These are phyloP conservation scores for Leucoagaricus sp. DNA, from an alignment of 1,284 basidiomycete species.

Conservation along the genomic window DNA sequence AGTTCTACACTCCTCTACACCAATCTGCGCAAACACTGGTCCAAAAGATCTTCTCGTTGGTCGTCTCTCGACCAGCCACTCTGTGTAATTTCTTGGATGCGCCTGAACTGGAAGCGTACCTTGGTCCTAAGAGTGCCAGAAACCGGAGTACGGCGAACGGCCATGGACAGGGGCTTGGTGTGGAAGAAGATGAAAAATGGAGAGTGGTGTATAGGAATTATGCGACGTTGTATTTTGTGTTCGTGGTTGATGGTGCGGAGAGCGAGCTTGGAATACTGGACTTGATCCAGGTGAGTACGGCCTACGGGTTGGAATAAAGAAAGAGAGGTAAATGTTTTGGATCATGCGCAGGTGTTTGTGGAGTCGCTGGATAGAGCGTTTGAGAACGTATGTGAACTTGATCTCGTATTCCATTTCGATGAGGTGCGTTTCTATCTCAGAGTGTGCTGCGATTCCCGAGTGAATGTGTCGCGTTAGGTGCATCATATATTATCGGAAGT, in stretches of 20 bases:
- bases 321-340: not conserved
- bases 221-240: conserved; percentile 96
- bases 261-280: conserved; percentile 96
- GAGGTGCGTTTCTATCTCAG: conserved; percentile 75
- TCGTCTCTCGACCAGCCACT: conserved; percentile 73
- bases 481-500: conserved; percentile 95
- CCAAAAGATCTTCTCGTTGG: conserved; percentile 83
- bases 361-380: conserved; percentile 95
- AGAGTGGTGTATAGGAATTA: conserved; percentile 84
- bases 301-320: not conserved
- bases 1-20: conserved; percentile 91
- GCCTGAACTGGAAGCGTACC: conserved; percentile 81
- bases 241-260: conserved; percentile 94
- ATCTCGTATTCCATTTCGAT: conserved; percentile 98
- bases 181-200: conserved; percentile 58
- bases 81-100: conserved; percentile 95
- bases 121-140: conserved; percentile 48
- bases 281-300: conserved; percentile 83
- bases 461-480: conserved; percentile 51
- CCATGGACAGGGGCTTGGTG: not conserved
- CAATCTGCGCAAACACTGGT: conserved; percentile 75
- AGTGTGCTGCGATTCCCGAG: not conserved
- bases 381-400: conserved; percentile 98
- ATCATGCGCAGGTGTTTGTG: conserved; percentile 78
- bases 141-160: not conserved